Evolutionary conservation across 2,329 filamentous ascomycete species (phyloP), one percentile per base, ranked within the genome.

Genomic region (Albifimbria verrucaria): DNA sequence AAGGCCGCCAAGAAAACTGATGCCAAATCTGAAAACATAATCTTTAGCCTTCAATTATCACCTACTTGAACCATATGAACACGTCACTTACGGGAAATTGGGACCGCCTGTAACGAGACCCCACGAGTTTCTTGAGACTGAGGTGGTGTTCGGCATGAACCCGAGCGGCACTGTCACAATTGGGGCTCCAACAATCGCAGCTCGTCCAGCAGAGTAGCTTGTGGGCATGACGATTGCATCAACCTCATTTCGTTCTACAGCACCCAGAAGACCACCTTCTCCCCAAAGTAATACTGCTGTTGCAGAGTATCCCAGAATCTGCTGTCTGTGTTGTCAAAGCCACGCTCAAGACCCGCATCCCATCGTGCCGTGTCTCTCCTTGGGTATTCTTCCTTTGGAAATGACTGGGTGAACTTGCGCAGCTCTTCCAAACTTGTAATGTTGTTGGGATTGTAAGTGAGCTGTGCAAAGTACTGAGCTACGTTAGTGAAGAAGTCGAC

Each of bases 151-250:
- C 0, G 82, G 81, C 52, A 77, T 82, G 78, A 77, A 77, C 0
- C 85, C 84, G 55, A 88, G 68, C 0, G 85, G 85, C 0, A 88
- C 81, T 0, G 80, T 85, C 15, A 88, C 70, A 11, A 83, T 75
- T 0, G 85, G 85, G 0, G 77, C 74, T 1, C 85, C 85, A 1
- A 84, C 75, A 26, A 85, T 68, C 1, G 80, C 83, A 2, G 81
- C 77, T 6, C 81, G 46, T 3, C 46, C 46, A 71, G 2, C 68
- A 63, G 0, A 75, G 68, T 0, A 78, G 71, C 24, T 77, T 68
- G n/a, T 67, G 57, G 0, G 81, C 46, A 28, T 81, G 0, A 87
- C 74, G 7, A 88, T 68, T 2, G 83, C 84, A 57, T 84, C 81
- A 1, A 87, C 74, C 7, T 77, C 74, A 54, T 80, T 71, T 2